Evolutionary conservation across 805 yeast genomes (phyloP).

Genomic region (Schwanniomyces pseudopolymorphus): DNA sequence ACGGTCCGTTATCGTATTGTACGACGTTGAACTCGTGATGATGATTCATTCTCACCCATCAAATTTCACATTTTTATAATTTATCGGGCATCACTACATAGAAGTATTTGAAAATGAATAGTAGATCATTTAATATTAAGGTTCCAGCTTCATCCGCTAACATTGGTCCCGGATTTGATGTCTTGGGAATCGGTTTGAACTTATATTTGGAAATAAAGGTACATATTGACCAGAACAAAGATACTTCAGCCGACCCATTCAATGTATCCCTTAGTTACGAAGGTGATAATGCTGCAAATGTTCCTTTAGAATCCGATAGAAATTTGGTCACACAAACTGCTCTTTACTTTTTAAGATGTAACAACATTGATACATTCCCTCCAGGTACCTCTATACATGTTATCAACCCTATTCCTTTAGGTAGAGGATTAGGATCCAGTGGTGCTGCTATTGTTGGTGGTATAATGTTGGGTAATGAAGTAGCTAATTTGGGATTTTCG

Average conservation of each 20-base stretch:
- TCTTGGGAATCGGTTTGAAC: conserved; percentile 85
- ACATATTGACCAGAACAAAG: conserved; percentile 50
- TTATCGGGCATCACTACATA: background rate
- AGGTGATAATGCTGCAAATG: conserved; percentile 78
- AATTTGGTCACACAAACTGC: conserved; percentile 94
- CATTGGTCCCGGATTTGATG: conserved; percentile 98
- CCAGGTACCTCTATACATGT: conserved; percentile 79
- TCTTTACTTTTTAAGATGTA: conserved; percentile 83
- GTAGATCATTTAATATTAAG: conserved; percentile 55
- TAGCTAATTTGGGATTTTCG: conserved; percentile 69
- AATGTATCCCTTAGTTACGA: conserved; percentile 71
- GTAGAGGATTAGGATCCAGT: conserved; percentile 95
- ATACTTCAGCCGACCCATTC: conserved; percentile 57
- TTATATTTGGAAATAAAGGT: conserved; percentile 72
- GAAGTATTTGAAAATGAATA: conserved; percentile 2
- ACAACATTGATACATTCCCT: conserved; percentile 75
- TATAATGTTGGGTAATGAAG: conserved; percentile 81
- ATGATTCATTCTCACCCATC: background rate
- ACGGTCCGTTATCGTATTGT: background rate
- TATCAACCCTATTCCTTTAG: conserved; percentile 89
- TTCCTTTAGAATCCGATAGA: conserved; percentile 73
- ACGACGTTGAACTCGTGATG: background rate
- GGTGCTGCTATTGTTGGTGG: conserved; percentile 99
- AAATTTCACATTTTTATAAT: background rate
- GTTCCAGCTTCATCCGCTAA: conserved; percentile 98